Base-by-base conservation (phyloP, 1,284 basidiomycete species). In the Cutaneotrichosporon arboriforme region DNA sequence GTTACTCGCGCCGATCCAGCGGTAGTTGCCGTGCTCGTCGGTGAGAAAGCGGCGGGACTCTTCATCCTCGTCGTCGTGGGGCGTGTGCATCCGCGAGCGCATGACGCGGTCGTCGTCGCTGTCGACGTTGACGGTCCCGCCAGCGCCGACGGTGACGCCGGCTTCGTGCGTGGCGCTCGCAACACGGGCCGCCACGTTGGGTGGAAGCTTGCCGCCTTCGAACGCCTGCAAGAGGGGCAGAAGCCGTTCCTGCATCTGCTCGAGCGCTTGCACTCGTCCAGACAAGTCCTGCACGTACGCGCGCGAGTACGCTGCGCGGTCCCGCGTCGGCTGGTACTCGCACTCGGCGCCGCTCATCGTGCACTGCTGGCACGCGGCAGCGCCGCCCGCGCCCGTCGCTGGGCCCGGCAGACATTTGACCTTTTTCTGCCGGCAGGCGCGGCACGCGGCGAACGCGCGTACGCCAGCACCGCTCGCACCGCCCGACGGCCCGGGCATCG, bases 1-100 rank as follows among this genome's bases (percentile, higher is more conserved):
- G 22, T 88, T 90, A 9, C 88, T 90, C 44, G 88, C 86, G 33
- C 89, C 89, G 63, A 92, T 91, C 89, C 89, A 92, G 57, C 89
- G 83, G 77, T 87, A 84, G 72, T 90, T 88, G 20, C 89, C 89
- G 62, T 90, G 84, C 70, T 91, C 89, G 65, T 92, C 56, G 9
- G 52, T 48, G 21, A 52, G 43, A 50, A 52, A 58, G 40, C 57
- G 52, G n/a, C 50, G 39, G 15, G 38, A 38, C 47, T 78, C 76
- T 44, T 60, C 60, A 36, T 66, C 69, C 22, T 58, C 58, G 84
- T 87, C 68, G 81, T 77, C 56, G 78, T 78, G 55, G 9, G 46
- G 47, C 18, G 52, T 45, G 20, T 33, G 78, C 74, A 77, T 52
- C 63, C 77, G 41, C 9, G 47, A 49, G 5, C 39, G 40, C 31